Base-by-base conservation (phyloP, 108 stramenopile species). In the Nitzschia inconspicua region DNA sequence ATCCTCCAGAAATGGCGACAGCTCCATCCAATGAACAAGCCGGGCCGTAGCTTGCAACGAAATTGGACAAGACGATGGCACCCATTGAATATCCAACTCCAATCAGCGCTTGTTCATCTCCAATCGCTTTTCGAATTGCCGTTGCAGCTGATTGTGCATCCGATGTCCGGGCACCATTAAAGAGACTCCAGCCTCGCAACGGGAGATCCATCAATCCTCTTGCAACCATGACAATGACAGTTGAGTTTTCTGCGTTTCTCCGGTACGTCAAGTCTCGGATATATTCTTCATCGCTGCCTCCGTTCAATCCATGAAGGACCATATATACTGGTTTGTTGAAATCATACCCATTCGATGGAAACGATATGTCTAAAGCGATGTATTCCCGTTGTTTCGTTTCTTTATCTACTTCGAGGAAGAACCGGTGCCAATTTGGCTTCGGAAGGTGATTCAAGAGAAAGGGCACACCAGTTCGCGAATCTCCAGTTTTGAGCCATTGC, bases 271-370 rank as follows among this genome's bases (percentile, higher is more conserved):
- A 71, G 37, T 96, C 94, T 36, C 72, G 65, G 48, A 96, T 77
- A 63, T 93, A 96, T 39, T 85, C 83, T 70, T 96, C 94, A 3
- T 72, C 57, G 26, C 70, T 75, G 0, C 93, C 93, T 23, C 96
- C 94, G 47, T 91, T 93, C 26, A 97, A 74, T 7, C 96, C 96
- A 75, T 97, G 96, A 31, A 97, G 63, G 0, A 97, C 67, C 3
- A 96, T 27, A 74, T 91, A 94, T 9, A 95, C 67, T 6, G 94
- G 94, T 44, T 82, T 77, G 11, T 55, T 47, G 0, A 44, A 20
- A 44, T 88, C 57, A 22, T 84, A 80, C 10, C 82, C 68, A 0
- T 22, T 43, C 18, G 22, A 32, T 14, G 95, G 91, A 63, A 94
- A 83, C n/a, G 80, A 69, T 47, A 93, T 60, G 66, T 97, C 94